Conservation (phyloP, 148 eudicot genomes). For the Salicornia ramosissima region DNA sequence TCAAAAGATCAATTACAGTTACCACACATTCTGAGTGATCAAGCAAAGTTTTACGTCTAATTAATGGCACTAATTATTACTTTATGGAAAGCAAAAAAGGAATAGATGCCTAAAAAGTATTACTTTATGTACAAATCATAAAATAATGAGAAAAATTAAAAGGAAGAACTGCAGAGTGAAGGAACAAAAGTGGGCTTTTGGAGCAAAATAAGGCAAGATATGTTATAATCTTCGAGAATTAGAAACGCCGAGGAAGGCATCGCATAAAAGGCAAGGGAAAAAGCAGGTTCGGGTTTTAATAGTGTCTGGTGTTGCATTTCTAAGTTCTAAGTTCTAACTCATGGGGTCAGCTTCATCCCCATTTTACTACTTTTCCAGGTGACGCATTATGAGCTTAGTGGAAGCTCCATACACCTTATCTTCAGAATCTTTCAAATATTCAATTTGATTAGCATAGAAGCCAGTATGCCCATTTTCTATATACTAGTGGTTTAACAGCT, state of each 20-base stretch:
- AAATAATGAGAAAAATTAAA: not conserved
- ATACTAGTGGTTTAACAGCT: conserved; percentile 12
- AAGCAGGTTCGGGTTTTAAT: not conserved
- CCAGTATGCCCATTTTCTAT: conserved; percentile 4
- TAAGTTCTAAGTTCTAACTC: not conserved
- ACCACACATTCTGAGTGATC: conserved; percentile 5
- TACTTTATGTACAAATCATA: conserved; percentile 7
- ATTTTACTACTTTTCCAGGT: conserved; percentile 8
- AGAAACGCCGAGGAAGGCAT: conserved; percentile 20
- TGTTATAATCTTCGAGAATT: conserved; percentile 19
- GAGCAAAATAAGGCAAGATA: conserved; percentile 21
- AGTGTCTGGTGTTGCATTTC: no score
- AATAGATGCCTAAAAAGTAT: conserved; percentile 23
- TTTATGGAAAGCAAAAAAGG: conserved; percentile 23
- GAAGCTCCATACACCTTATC: conserved; percentile 13
- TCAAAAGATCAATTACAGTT: conserved; percentile 13
- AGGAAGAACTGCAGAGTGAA: conserved; percentile 8
- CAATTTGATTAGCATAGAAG: not conserved
- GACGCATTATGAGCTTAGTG: conserved; percentile 23
- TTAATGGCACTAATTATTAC: conserved; percentile 21
- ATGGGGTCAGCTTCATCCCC: conserved; percentile 11
- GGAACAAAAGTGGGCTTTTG: not conserved
- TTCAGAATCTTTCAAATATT: conserved; percentile 11
- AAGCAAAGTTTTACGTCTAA: conserved; percentile 10
- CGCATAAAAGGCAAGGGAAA: conserved; percentile 6